Conservation (phyloP, 2,329 filamentous ascomycete genomes). For the Fusarium nygamai region DNA sequence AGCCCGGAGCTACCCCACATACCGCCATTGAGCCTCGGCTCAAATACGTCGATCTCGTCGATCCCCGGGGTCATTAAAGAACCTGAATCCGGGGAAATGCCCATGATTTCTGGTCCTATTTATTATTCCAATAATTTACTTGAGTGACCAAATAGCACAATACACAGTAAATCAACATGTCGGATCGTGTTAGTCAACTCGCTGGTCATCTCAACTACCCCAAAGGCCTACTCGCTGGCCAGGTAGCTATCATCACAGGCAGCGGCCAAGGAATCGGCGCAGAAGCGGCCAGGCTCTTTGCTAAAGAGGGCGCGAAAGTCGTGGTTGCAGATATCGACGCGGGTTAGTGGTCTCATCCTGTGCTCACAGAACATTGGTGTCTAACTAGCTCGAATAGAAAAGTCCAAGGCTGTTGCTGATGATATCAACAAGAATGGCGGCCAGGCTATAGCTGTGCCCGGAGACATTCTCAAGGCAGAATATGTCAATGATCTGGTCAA, state of each 20-base stretch:
- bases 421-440: constrained; percentile 74
- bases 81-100: constrained; percentile 3
- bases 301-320: constrained; percentile 88
- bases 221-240: constrained; percentile 78
- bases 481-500: constrained; percentile 80
- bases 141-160: neutral
- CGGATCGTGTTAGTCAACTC: constrained; percentile 74
- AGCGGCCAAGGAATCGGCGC: constrained; percentile 89
- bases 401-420: constrained; percentile 74
- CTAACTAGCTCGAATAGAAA: constrained; percentile 60
- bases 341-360: constrained; percentile 54
- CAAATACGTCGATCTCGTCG: constrained; percentile 14
- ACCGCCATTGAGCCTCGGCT: constrained; percentile 44
- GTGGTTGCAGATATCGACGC: constrained; percentile 85
- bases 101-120: neutral
- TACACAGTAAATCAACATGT: constrained; percentile 51
- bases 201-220: constrained; percentile 85
- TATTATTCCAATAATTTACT: neutral
- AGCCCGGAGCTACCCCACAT: constrained; percentile 40
- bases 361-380: no score
- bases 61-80: constrained; percentile 9
- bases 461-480: constrained; percentile 77
- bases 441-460: constrained; percentile 76
- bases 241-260: constrained; percentile 89
- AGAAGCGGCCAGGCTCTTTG: constrained; percentile 82